phyloP scores from a whole-genome alignment of 78 protist genomes.

The Dictyostelium citrinum region DNA sequence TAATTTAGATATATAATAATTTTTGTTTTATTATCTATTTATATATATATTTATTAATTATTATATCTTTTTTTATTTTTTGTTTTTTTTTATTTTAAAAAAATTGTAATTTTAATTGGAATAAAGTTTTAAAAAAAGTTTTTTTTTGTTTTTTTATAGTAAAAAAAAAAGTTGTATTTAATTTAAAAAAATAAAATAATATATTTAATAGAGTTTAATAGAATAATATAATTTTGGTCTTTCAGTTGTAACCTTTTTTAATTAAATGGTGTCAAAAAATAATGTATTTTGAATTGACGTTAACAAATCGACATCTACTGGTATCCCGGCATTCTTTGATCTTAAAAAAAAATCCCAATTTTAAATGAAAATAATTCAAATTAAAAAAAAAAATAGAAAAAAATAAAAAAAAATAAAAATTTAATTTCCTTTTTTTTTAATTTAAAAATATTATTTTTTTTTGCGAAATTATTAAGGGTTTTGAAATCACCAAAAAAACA shows the following conservation, averaged over 20 bases:
- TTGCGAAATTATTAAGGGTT: neutral
- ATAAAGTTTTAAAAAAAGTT: neutral
- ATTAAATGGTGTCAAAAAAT: neutral
- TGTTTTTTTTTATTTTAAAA: neutral
- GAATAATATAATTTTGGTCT: neutral
- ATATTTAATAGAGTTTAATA: neutral
- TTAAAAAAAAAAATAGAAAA: neutral
- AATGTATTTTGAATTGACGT: neutral
- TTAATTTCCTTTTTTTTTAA: neutral
- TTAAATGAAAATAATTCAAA: neutral
- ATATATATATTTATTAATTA: no score
- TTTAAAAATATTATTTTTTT: neutral
- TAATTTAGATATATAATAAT: neutral
- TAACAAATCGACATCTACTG: neutral
- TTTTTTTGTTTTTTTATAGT: neutral
- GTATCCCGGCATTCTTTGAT: neutral
- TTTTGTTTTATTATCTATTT: neutral
- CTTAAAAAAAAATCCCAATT: neutral
- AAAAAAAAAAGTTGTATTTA: neutral
- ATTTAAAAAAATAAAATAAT: neutral
- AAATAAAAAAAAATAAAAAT: no score
- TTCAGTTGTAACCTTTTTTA: neutral
- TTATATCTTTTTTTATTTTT: neutral
- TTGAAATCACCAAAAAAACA: neutral
- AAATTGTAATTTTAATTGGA: neutral